These are phyloP conservation scores for Paecilomyces formosus DNA, from an alignment of 2,329 filamentous ascomycete species.

Conservation along the genomic window DNA sequence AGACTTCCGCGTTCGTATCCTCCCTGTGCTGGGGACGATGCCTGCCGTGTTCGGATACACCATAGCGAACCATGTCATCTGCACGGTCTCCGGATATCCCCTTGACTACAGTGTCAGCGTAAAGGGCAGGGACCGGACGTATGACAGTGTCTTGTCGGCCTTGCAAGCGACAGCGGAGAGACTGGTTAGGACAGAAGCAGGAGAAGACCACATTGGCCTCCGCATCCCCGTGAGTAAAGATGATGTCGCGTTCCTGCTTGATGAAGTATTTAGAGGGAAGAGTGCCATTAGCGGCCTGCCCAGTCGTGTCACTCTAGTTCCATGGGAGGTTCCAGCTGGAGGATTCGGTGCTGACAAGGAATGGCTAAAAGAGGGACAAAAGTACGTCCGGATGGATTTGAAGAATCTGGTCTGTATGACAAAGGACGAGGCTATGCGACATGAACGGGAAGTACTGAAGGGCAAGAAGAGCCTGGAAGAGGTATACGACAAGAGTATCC, in stretches of 20 bases:
- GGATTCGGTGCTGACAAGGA: conserved; percentile 57
- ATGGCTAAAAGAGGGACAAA: conserved; percentile 60
- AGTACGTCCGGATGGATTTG: conserved; percentile 60
- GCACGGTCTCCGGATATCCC: conserved; percentile 74
- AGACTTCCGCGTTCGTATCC: conserved; percentile 88
- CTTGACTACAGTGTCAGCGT: conserved; percentile 67
- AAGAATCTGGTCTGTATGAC: conserved; percentile 83
- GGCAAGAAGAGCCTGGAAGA: conserved; percentile 61
- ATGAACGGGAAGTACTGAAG: conserved; percentile 72
- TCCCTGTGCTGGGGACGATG: conserved; percentile 95
- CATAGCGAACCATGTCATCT: conserved; percentile 85
- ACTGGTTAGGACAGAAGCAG: conserved; percentile 50
- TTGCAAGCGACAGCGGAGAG: conserved; percentile 76
- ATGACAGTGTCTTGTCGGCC: conserved; percentile 70
- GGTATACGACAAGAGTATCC: conserved; percentile 62
- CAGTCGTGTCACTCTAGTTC: conserved; percentile 68
- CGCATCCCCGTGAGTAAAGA: conserved; percentile 69
- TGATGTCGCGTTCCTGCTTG: conserved; percentile 80
- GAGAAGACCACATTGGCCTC: conserved; percentile 57
- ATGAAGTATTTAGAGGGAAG: conserved; percentile 79
- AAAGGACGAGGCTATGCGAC: conserved; percentile 74
- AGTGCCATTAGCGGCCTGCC: conserved; percentile 77
- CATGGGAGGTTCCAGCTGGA: conserved; percentile 64
- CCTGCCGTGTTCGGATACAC: conserved; percentile 91
- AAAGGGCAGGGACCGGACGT: conserved; percentile 85